Evolutionary conservation across 2,329 filamentous ascomycete species (phyloP), one percentile per base, ranked within the genome.

Genomic region (Colletotrichum paranaense): DNA sequence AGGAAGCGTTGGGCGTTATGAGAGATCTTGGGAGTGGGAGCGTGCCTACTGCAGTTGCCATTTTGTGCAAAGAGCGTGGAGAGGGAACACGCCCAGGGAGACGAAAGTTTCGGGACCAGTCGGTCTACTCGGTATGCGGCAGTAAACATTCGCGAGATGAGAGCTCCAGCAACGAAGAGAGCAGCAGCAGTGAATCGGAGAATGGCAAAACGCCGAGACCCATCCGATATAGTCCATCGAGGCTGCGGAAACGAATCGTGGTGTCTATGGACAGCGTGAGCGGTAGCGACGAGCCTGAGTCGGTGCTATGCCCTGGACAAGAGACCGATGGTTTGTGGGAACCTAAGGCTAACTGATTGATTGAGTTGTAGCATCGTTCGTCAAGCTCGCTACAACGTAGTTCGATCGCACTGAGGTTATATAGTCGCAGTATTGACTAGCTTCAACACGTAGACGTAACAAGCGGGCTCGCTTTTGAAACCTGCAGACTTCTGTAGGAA

Each of bases 11-110:
- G 68, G 60, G 22, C 0, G 35, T 24, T 57, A 56, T 75, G 46
- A 67, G 62, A 24, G n/a, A 14, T 1, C 49, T 59, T 12, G 38
- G 58, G 3, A 53, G 56, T 2, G 55, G 63, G 6, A 63, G 59
- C 16, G 67, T 74, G 24, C 62, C 72, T 2, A 53, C 38, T 42
- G 52, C 71, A 2, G 60, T 74, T 16, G 72, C 60, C 2, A 26
- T 9, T 22, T 52, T 75, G 14, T 63, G 53, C 19, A 55, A 42
- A 35, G 22, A 68, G 24, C 52, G 70, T 24, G 60, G 60, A 2
- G 35, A 59, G 9, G 53, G 67, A 9, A 28, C 42, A 19, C 35
- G 22, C 4, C 19, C 22, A 12, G 42, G 24, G 14, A 53, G 56
- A 28, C 46, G 28, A 32, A 63, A 3, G 4, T 8, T 4, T 4